Evolutionary conservation across 345 rosid genomes (phyloP), one percentile per base, ranked within the genome.

Genomic region (Hibiscus trionum): DNA sequence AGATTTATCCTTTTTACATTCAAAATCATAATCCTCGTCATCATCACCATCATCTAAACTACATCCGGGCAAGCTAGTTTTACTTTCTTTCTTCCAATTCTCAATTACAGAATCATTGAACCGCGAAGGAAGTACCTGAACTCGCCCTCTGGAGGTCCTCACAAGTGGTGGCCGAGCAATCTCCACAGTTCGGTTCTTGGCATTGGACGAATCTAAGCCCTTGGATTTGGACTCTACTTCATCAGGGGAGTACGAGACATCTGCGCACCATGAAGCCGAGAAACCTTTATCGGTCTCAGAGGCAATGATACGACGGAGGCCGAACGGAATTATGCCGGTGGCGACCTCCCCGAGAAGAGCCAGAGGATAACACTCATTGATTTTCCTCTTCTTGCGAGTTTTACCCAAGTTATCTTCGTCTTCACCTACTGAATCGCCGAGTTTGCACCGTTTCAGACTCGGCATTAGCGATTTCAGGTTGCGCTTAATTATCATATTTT

Each of bases 51-150:
- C 90, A 16, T 79, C 87, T 12, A 46, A 42, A 62, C 56, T 66
- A 56, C 69, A 60, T 65, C 80, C 91, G 61, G 78, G 79, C 67
- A 74, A 82, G 76, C 83, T 81, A 70, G 73, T 80, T 71, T 83
- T 90, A 21, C 80, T 75, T 27, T 94, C 98, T 82, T 90, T 90
- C 86, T 79, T 90, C 97, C 98, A 91, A 81, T 91, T 87, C 77
- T 93, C 96, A 71, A 96, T 80, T 77, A 96, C 95, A 2, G 99
- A 96, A 79, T 96, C 99, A 61, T 96, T 96, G 79, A 96, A 96
- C 85, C 98, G 85, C 3, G 98, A 91, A 82, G 98, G 99, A 76
- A 96, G 92, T 78, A 91, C 98, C 91, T 93, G 99, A 73, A 93
- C 96, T 64, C 97, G 77, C 35, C 99, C 99, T 33, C 99, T 84